Base-by-base conservation (phyloP, 352 stramenopile genomes). In the Pythium oligandrum region DNA sequence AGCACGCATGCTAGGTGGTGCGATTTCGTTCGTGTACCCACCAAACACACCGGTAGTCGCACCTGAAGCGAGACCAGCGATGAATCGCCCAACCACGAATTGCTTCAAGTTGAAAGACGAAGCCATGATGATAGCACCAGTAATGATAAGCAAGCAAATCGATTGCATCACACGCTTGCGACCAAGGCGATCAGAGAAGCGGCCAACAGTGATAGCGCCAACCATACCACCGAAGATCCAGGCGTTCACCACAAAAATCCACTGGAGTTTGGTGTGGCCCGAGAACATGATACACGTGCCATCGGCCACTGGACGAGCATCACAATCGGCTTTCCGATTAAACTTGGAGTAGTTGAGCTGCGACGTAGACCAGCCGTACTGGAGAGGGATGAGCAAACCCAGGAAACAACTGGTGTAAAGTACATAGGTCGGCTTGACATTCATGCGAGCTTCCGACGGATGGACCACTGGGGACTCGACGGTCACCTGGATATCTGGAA, bases 311-410 rank as follows among this genome's bases (percentile, higher is more conserved):
- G 64, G 66, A 7, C 43, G 48, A 11, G 54, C 39, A 5, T 36
- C 42, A 35, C 70, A 79, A 31, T 71, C 59, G 12, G 60, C 69
- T 2, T 51, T 52, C 52, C 74, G 71, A 53, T 79, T 58, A 45
- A 79, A 79, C 11, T 61, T 51, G 36, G 57, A 52, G 17, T 71
- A 60, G 54, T 79, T 79, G 53, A 79, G 70, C 45, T 79, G 70
- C 42, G 66, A 59, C 35, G 76, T 64, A 36, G 72, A 52, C 70
- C 70, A 79, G 4, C 70, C 67, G 36, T 74, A 59, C 43, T 79
- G 64, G 9, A 61, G 17, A 26, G 17, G 17, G 17, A 26, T 26
- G 17, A 26, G 17, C 17, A 26, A 26, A 26, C 17, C 17, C 17
- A 26, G 17, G 17, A 26, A 26, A 26, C 17, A 26, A 26, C 17